Conservation (phyloP, 2,329 filamentous ascomycete species). For the Dichotomopilus funicola region DNA sequence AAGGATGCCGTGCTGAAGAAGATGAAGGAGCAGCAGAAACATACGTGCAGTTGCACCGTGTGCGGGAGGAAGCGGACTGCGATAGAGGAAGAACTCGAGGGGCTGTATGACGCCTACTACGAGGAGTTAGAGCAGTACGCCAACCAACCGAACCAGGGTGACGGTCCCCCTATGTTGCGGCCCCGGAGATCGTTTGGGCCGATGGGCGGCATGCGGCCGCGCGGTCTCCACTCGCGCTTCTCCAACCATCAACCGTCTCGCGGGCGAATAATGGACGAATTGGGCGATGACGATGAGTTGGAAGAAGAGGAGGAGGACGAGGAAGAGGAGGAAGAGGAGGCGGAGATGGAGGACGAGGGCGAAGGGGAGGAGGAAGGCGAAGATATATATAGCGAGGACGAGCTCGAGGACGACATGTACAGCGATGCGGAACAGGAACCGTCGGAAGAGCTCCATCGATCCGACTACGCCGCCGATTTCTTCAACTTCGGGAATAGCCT, state of each 20-base stretch:
- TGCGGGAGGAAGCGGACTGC: constrained; percentile 93
- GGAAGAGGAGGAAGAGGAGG: constrained; percentile 46
- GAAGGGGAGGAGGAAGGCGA: constrained; percentile 37
- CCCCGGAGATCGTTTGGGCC: constrained; percentile 57
- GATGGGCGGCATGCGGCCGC: constrained; percentile 49
- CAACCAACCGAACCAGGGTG: constrained; percentile 66
- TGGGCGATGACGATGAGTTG: constrained; percentile 39
- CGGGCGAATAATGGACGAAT: constrained; percentile 65
- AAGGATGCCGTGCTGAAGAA: constrained; percentile 97
- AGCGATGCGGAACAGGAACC: constrained; percentile 53
- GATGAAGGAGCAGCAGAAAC: constrained; percentile 99
- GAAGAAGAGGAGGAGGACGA: constrained; percentile 47
- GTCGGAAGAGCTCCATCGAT: constrained; percentile 47
- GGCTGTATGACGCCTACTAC: constrained; percentile 97
- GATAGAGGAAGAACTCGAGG: constrained; percentile 96
- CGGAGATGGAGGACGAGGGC: constrained; percentile 42
- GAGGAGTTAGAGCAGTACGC: constrained; percentile 97
- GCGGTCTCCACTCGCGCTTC: constrained; percentile 52
- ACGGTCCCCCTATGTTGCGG: constrained; percentile 62
- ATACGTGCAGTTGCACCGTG: constrained; percentile 96
- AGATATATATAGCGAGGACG: constrained; percentile 57
- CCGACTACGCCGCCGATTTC: constrained; percentile 72
- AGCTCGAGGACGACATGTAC: constrained; percentile 49
- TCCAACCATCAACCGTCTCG: constrained; percentile 63
- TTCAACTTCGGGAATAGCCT: constrained; percentile 97